Base-by-base conservation (phyloP, 2,329 filamentous ascomycete species). In the Plenodomus lindquistii region DNA sequence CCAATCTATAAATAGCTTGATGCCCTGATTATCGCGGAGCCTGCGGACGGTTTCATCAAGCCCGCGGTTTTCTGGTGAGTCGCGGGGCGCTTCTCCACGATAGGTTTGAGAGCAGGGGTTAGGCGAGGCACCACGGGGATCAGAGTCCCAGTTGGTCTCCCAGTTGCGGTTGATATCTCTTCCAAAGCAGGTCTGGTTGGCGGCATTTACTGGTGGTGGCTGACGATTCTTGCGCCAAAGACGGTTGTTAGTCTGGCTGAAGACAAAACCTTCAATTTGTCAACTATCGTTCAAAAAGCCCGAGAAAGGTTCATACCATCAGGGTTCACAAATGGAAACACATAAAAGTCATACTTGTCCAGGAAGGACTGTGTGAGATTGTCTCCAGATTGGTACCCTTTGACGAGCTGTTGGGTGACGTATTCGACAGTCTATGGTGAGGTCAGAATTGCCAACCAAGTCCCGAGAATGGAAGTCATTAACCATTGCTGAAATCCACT, bases 1-100 rank as follows among this genome's bases (percentile, higher is more conserved):
- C 71, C 79, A 84, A 69, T 87, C 85, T 42, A 87, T 80, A 63
- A 79, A 87, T 2, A 85, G 75, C 60, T 81, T 80, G 43, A 86
- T 75, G 1, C 80, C 79, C 47, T 78, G 72, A 2, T 57, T 54
- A 15, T 67, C 64, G 4, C 73, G 69, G 18, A 84, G 62, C n/a
- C 68, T 66, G 31, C 71, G 69, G 10, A 79, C 70, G 45, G 77
- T 75, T 4, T 71, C 64, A n/a, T 75, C 73, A 3, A 86, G 71
- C 2, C 60, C 67, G 20, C 48, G 40, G 9, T 62, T 69, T 37
- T 70, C 67, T 2, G 67, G 62, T 1, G 65, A 50, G 36, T 69
- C 66, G 22, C 57, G 56, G 1, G 63, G 58, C 10, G 52, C 55
- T 27, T 63, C 55, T 42, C 67, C 68, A 13, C 53, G 49, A 73